Base-by-base conservation (phyloP, 768 basidiomycete species). In the Mycena haematopus region DNA sequence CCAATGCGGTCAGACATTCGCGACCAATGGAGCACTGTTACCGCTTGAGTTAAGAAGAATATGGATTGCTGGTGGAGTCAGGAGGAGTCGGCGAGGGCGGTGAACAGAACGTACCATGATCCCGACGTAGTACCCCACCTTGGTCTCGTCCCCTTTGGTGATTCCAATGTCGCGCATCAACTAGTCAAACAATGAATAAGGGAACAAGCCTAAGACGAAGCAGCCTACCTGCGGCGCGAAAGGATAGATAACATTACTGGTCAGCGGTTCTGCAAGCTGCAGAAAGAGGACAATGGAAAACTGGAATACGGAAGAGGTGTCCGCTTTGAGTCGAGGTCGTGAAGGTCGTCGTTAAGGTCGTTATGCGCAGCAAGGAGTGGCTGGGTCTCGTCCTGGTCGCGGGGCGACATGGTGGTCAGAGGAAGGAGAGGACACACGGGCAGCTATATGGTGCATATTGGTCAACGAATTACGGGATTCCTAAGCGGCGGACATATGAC, bases 51-150 rank as follows among this genome's bases (percentile, higher is more conserved):
- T 21, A 89, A 77, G 65, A 88, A 93, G 75, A 92, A 93, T 15
- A 91, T 69, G 0, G 92, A 92, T 81, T 91, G 86, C 91, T 93
- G 62, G 5, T 38, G 29, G 0, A 31, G 50, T 58, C n/a, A 57
- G 35, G 24, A 3, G 36, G 51, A 33, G 38, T 2, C 22, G 14
- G n/a, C n/a, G 45, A 14, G 31, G 42, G 58, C 24, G 35, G 2
- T 17, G 31, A 52, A n/a, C 5, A 36, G 7, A 8, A 71, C 81
- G 40, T 44, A 90, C 91, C 82, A 93, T 77, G 9, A 91, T 67
- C n/a, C 90, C 91, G 52, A 90, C 90, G 75, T 91, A 91, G 71
- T 90, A 87, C 47, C 89, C 90, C 14, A 93, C 88, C 63, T 81
- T 79, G 3, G 83, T 83, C 70, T 92, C 88, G 69, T 90, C 83